Percentiles rank a stretch among this genome's conserved stretches.
These are phyloP conservation scores for Salicornia ramosissima DNA, from an alignment of 148 eudicot genomes.

Conservation along the genomic window DNA sequence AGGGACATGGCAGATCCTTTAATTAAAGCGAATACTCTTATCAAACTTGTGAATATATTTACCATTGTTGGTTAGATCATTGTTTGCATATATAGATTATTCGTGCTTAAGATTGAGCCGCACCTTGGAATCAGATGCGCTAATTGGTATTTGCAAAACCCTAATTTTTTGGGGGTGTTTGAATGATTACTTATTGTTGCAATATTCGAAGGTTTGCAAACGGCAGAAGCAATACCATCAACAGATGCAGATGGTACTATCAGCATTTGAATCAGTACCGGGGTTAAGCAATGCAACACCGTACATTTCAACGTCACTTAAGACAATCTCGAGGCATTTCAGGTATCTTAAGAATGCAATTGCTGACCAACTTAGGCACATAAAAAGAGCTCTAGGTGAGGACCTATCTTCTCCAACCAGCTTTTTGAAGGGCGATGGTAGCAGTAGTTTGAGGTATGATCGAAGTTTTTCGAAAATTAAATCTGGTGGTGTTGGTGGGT, in stretches of 20 bases:
- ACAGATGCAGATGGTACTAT: constrained; percentile 65
- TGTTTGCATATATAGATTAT: neutral
- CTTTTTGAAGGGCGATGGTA: constrained; percentile 26
- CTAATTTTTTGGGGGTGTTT: neutral
- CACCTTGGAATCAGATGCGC: no score
- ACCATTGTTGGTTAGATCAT: neutral
- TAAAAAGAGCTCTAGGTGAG: constrained; percentile 37
- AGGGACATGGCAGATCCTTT: no score
- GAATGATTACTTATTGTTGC: neutral
- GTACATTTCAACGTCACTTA: constrained; percentile 54
- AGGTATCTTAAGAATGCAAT: constrained; percentile 59
- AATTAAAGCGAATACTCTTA: no score
- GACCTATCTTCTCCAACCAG: constrained; percentile 30
- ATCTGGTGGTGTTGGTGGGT: constrained; percentile 15
- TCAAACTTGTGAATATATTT: neutral
- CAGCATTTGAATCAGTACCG: constrained; percentile 80
- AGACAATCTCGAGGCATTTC: constrained; percentile 67
- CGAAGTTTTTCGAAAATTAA: constrained; percentile 39
- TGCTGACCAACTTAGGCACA: constrained; percentile 54
- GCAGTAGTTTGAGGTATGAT: constrained; percentile 32
- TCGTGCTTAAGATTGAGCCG: neutral
- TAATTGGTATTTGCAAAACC: no score
- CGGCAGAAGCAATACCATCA: constrained; percentile 79
- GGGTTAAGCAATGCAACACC: constrained; percentile 77
- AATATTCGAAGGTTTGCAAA: constrained; percentile 50